Evolutionary conservation across 1,284 basidiomycete genomes (phyloP), one percentile per base, ranked within the genome.

Genomic region (Coniferiporia sulphurascens): DNA sequence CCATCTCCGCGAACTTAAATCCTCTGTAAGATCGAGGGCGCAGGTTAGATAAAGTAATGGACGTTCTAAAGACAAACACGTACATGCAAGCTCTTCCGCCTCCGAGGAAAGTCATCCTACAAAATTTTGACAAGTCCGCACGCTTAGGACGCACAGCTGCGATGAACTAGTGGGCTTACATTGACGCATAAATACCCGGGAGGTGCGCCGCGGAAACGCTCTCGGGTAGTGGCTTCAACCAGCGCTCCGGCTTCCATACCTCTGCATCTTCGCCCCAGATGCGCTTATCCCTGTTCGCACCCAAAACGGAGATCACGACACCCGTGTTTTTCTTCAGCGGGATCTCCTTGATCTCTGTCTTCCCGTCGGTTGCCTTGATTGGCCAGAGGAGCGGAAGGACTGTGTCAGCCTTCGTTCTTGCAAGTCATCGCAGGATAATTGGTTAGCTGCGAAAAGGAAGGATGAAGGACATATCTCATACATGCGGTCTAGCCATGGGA

Each of bases 71-170:
- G 9, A 10, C 21, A 13, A 13, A 49, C n/a, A 53, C 59, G 27
- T 46, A 64, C 63, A 64, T 63, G 62, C 63, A 64, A 12, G 62
- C 59, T 22, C 62, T 59, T 17, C 62, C 56, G 43, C 63, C 63
- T 6, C 62, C 63, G n/a, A 58, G 46, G 52, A 64, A 64, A 27
- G 63, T 61, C 62, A 64, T 58, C 50, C 63, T 64, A 43, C 2
- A 48, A 10, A 9, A 17, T n/a, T n/a, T n/a, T n/a, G 19, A 45
- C 12, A 17, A 12, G 21, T 45, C 8, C 48, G 8, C 46, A 27
- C 27, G 27, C 21, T 32, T 10, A 41, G 12, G 15, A 48, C 19
- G 34, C 15, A 41, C 44, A 35, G 7, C 8, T 27, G 12, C 22
- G 17, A 6, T 27, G 13, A n/a, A 34, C 4, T 6, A 17, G 36